Percentiles rank a stretch among this genome's conserved stretches.
phyloP scores from a whole-genome alignment of 495 filamentous ascomycete genomes.

The Astrocystis sublimbata region DNA sequence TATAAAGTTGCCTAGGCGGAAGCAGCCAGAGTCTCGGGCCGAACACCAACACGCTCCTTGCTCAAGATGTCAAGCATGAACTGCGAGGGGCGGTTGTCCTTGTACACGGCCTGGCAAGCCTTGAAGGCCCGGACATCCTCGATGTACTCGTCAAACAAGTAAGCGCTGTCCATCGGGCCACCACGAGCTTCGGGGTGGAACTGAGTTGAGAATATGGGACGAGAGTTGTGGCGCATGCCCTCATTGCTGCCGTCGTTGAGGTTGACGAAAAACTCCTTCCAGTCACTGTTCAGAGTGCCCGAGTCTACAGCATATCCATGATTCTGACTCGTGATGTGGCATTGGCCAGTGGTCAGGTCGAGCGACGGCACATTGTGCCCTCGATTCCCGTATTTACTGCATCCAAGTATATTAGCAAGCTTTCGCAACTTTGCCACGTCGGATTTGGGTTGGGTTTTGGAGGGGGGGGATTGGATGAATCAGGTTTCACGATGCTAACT shows the following conservation, averaged over 20 bases:
- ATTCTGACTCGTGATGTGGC: slow-evolving; percentile 98
- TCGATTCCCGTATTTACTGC: slow-evolving; percentile 97
- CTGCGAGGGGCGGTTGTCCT: slow-evolving; percentile 80
- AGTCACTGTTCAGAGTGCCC: slow-evolving; percentile 75
- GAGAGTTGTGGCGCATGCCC: slow-evolving; percentile 92
- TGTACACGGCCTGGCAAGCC: slow-evolving; percentile 67
- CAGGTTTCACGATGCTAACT: no score
- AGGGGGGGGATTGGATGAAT: no score
- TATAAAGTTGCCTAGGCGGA: slow-evolving; percentile 40
- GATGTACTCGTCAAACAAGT: slow-evolving; percentile 95
- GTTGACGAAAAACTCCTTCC: slow-evolving; percentile 98
- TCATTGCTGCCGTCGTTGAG: slow-evolving; percentile 95
- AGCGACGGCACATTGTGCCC: slow-evolving; percentile 97
- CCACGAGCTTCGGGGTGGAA: slow-evolving; percentile 99
- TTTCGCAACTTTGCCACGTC: no score
- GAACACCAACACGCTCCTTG: slow-evolving; percentile 92
- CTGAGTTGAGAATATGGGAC: slow-evolving; percentile 96
- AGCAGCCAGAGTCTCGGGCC: slow-evolving; percentile 57
- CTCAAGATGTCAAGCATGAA: slow-evolving; percentile 86
- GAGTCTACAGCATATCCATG: slow-evolving; percentile 97
- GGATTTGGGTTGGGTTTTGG: no score
- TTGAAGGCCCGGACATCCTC: slow-evolving; percentile 88
- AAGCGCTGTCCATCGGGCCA: slow-evolving; percentile 88
- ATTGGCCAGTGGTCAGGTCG: slow-evolving; percentile 90
- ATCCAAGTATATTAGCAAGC: no score